Percentiles rank a stretch among this genome's conserved stretches.
phyloP scores from a whole-genome alignment of 2,329 filamentous ascomycete genomes.

The Stachybotrys chartarum region DNA sequence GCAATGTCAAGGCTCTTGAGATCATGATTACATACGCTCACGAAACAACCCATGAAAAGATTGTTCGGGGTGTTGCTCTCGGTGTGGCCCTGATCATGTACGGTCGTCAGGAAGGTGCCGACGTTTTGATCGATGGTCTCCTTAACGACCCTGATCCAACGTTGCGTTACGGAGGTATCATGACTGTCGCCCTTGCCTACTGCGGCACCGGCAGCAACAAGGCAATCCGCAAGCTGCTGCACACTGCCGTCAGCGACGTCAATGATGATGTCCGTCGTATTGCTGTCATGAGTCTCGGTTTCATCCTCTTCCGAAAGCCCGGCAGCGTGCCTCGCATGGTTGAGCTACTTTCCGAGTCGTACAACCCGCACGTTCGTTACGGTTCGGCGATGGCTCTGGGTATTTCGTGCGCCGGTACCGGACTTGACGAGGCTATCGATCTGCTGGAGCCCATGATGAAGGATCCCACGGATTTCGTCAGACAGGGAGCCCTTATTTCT shows the following conservation, averaged over 20 bases:
- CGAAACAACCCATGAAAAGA: slow-evolving; percentile 98
- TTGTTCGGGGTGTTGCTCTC: slow-evolving; percentile 87
- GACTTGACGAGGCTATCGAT: slow-evolving; percentile 92
- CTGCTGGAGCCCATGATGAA: slow-evolving; percentile 99
- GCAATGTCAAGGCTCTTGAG: slow-evolving; percentile 85
- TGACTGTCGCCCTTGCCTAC: slow-evolving; percentile 97
- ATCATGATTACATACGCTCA: slow-evolving; percentile 98
- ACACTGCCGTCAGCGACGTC: slow-evolving; percentile 95
- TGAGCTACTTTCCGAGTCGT: slow-evolving; percentile 93
- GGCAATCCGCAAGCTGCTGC: slow-evolving; percentile 89
- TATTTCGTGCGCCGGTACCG: slow-evolving; percentile 95
- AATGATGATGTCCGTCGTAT: slow-evolving; percentile 95
- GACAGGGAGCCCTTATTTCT: slow-evolving; percentile 90
- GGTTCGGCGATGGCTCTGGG: slow-evolving; percentile 97
- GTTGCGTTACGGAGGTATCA: slow-evolving; percentile 91
- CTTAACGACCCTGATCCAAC: slow-evolving; percentile 91
- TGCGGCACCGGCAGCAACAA: slow-evolving; percentile 98
- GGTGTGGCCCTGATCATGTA: slow-evolving; percentile 99
- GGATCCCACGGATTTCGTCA: slow-evolving; percentile 96
- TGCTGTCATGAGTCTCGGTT: slow-evolving; percentile 95
- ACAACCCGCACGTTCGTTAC: slow-evolving; percentile 97
- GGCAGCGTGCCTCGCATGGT: slow-evolving; percentile 98
- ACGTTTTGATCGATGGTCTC: slow-evolving; percentile 88
- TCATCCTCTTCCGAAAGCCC: slow-evolving; percentile 97
- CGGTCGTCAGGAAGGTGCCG: slow-evolving; percentile 86